These are phyloP conservation scores for Punica granatum DNA, from an alignment of 345 rosid species.

Conservation along the genomic window DNA sequence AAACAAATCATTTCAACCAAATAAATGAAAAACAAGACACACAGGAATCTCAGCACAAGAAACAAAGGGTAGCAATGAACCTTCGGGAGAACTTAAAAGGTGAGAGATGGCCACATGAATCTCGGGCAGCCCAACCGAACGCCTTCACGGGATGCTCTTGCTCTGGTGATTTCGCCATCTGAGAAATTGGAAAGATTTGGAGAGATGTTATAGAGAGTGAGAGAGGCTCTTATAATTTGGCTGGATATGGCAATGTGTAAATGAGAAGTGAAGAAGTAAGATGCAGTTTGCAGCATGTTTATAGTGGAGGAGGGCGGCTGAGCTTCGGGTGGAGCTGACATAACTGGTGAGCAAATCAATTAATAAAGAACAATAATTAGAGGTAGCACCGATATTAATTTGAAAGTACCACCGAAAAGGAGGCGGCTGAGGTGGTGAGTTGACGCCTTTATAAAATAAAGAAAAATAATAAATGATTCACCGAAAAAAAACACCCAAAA, in stretches of 20 bases:
- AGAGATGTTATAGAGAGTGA: too few relatives aligned
- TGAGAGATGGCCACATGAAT: slow-evolving; percentile 26
- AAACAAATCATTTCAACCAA: not conserved
- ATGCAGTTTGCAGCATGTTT: not conserved
- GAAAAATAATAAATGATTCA: too few relatives aligned
- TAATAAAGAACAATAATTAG: too few relatives aligned
- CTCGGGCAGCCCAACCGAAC: slow-evolving; percentile 33
- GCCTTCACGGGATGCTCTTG: slow-evolving; percentile 21
- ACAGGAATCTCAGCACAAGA: not conserved
- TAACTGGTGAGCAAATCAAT: not conserved
- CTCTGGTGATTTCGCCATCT: slow-evolving; percentile 18
- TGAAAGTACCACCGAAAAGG: too few relatives aligned
- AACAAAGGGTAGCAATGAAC: not conserved
- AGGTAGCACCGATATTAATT: too few relatives aligned
- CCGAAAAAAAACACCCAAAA: too few relatives aligned
- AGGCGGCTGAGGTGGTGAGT: too few relatives aligned
- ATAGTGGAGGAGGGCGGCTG: not conserved
- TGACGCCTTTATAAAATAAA: too few relatives aligned
- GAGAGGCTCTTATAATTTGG: too few relatives aligned
- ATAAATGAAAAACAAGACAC: not conserved
- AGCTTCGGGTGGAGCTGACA: not conserved
- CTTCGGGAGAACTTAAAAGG: slow-evolving; percentile 21
- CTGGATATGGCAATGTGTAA: too few relatives aligned
- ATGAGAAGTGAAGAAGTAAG: not conserved
- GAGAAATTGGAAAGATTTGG: not conserved